Evolutionary conservation across 306 rosid species (phyloP), one percentile per base, ranked within the genome.

Genomic region (Fragaria nilgerrensis): DNA sequence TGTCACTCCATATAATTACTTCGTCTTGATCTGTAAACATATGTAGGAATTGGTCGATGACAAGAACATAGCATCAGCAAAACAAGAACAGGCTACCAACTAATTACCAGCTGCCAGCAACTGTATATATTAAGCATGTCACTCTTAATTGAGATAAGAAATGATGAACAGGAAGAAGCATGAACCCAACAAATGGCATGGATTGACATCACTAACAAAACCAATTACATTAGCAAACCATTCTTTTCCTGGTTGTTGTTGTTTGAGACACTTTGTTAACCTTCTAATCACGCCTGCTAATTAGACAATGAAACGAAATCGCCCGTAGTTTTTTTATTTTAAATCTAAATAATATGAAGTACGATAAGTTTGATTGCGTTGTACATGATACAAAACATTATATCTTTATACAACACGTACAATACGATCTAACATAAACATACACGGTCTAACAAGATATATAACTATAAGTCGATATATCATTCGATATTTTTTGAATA

Each of bases 1-100:
- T 73, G 66, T 41, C 73, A n/a, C 59, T 48, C 25, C 23, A 45
- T 27, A 4, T 3, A 25, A 10, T 70, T 25, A 25, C 14, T 23
- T 69, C 11, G 32, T 8, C 12, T 43, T 49, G 1, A 2, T 72
- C 49, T 48, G 17, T 58, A 9, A 58, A 22, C 64, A 10, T 22
- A 34, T 36, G 50, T 10, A 10, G 48, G 48, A 44, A 44, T 10
- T 44, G 20, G 68, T 74, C 77, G 19, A 23, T 74, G 56, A 74
- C 77, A 56, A 23, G 23, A 56, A 59, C 77, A 74, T 74, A 43
- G 6, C 68, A 41, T 59, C 77, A 74, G 43, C 64, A 14, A 74
- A 74, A 25, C 0, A 74, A 23, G 55, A 58, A 74, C 69, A 74
- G 45, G 37, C 77, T 41, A 74, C 77, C 77, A 9, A 56, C 76